Base-by-base conservation (phyloP, 1,284 basidiomycete species). In the Cryptococcus jaspeensis region DNA sequence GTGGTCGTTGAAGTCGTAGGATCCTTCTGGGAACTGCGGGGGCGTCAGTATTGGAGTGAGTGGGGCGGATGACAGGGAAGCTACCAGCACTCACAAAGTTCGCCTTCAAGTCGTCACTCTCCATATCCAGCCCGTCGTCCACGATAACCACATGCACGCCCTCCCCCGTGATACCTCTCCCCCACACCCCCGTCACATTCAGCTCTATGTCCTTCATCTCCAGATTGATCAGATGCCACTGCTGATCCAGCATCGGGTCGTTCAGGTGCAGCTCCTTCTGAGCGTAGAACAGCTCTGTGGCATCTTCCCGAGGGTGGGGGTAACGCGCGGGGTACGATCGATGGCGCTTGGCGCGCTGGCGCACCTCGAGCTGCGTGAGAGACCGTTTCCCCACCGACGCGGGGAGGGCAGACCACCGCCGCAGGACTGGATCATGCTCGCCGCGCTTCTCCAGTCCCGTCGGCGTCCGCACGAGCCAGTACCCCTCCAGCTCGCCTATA, bases 1-100 rank as follows among this genome's bases (percentile, higher is more conserved):
- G 73, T 99, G 92, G 70, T 96, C 91, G 75, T 99, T 99, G 77
- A 93, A 99, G 77, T 99, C 95, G 75, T 93, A 92, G 0, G 94
- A 98, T 56, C 94, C 88, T 42, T 85, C 87, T 9, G 88, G 85
- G 71, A 88, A 92, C 92, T 96, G 67, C 0, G 8, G 8, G 15
- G 35, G n/a, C n/a, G 32, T 51, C 16, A 55, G 47, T 41, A 23
- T 23, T 35, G 50, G 3, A 40, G 41, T 43, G n/a, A 53, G 28
- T 20, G n/a, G 20, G 36, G n/a, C 18, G 20, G 35, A 23, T n/a
- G n/a, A n/a, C 5, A 32, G 28, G 5, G 28, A 32, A 32, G 9
- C 5, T 4, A 16, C 39, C 23, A 25, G 7, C 4, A 83, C 91
- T 72, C 71, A 96, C 93, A 76, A 97, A 98, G 77, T 98, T 98